phyloP scores from a whole-genome alignment of 768 basidiomycete species.

The Boletus pseudopeckii region DNA sequence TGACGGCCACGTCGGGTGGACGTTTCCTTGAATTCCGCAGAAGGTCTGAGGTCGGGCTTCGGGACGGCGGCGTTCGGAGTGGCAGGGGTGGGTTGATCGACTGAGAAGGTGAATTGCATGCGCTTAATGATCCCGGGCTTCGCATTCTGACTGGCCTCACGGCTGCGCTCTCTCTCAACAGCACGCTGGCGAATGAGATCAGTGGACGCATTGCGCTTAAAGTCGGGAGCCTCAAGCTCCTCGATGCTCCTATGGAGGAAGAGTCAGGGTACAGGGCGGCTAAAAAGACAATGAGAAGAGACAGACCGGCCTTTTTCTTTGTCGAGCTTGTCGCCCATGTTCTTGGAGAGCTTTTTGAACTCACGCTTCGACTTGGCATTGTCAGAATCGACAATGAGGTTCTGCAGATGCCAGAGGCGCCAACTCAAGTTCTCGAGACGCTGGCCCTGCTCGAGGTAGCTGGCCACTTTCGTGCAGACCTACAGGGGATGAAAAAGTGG shows the following conservation, averaged over 20 bases:
- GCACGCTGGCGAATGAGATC: constrained; percentile 81
- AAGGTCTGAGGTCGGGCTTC: constrained; percentile 67
- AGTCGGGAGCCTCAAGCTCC: constrained; percentile 81
- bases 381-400: constrained; percentile 87
- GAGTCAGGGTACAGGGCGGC: constrained; percentile 16
- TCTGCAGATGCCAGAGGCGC: constrained; percentile 91
- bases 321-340: constrained; percentile 89
- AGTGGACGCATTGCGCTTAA: constrained; percentile 72
- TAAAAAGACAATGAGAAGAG: background rate
- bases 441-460: constrained; percentile 88
- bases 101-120: constrained; percentile 88
- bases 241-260: constrained; percentile 64
- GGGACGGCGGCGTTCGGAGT: constrained; percentile 43
- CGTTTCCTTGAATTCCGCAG: constrained; percentile 58
- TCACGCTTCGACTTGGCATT: constrained; percentile 84
- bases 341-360: constrained; percentile 85
- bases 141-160: constrained; percentile 62
- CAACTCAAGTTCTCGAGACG: constrained; percentile 89
- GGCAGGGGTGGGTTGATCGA: constrained; percentile 62
- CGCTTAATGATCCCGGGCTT: constrained; percentile 74
- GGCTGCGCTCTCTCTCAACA: constrained; percentile 74
- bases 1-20: constrained; percentile 39
- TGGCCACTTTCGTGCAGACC: constrained; percentile 89
- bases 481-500: constrained; percentile 25
- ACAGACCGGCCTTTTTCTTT: constrained; percentile 88